These are phyloP conservation scores for Coniferiporia weirii DNA, from an alignment of 1,284 basidiomycete species.

Conservation along the genomic window DNA sequence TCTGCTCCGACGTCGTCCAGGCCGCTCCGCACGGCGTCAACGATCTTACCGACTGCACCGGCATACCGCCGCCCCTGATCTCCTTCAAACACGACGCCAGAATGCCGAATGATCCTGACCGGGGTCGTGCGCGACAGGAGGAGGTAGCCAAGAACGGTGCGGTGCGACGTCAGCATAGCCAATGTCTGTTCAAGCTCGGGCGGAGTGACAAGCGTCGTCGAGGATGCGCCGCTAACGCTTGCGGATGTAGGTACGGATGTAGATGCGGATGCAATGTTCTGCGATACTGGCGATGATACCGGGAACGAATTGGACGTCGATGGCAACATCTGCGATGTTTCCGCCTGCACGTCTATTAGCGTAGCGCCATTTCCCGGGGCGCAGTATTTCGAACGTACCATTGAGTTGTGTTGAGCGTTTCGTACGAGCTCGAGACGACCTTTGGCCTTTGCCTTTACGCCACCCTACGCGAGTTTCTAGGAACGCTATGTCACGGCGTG, in stretches of 20 bases:
- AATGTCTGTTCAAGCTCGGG: slow-evolving; percentile 78
- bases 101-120: slow-evolving; percentile 72
- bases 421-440: too few species aligned
- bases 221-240: neutral
- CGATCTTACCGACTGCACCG: slow-evolving; percentile 69
- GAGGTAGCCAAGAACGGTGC: slow-evolving; percentile 85
- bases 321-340: neutral
- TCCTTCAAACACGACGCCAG: slow-evolving; percentile 84
- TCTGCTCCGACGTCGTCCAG: slow-evolving; percentile 65
- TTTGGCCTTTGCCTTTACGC: too few species aligned
- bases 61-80: slow-evolving; percentile 81
- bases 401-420: too few species aligned
- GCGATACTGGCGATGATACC: neutral
- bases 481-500: too few species aligned
- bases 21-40: slow-evolving; percentile 69
- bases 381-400: too few species aligned
- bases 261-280: neutral
- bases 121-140: slow-evolving; percentile 67
- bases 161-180: slow-evolving; percentile 69
- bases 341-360: neutral
- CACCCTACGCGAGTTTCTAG: too few species aligned
- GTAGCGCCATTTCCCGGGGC: neutral
- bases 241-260: neutral
- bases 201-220: slow-evolving; percentile 12
- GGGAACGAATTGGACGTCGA: slow-evolving; percentile 10